Percentiles rank a stretch among this genome's conserved stretches.
Evolutionary conservation across 257 asterid species (phyloP).

Genomic region (Nicotiana attenuata): DNA sequence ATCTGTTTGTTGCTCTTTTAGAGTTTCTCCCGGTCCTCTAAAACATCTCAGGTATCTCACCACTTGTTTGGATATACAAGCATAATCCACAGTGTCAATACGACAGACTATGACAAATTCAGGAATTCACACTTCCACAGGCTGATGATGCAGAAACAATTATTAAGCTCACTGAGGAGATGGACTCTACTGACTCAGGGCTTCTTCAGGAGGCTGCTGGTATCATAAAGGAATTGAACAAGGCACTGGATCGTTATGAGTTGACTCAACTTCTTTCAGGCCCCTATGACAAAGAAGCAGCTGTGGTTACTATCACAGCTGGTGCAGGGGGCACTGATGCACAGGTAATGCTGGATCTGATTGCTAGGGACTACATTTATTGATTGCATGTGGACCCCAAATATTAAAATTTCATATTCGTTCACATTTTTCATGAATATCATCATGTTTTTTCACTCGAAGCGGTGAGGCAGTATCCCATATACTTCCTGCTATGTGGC

Average conservation of each 20-base stretch:
- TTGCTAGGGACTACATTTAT: neutral
- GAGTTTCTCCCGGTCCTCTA: neutral
- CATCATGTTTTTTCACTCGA: neutral
- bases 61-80: neutral
- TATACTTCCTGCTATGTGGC: neutral
- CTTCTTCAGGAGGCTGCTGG: slow-evolving; percentile 82
- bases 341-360: slow-evolving; percentile 54
- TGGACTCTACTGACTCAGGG: slow-evolving; percentile 71
- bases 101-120: neutral
- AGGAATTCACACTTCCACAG: slow-evolving; percentile 12
- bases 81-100: neutral
- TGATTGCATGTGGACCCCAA: neutral
- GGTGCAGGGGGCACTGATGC: slow-evolving; percentile 99
- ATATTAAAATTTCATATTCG: neutral
- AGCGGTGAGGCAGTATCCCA: neutral
- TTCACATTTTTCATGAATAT: neutral
- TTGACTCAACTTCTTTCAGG: slow-evolving; percentile 91
- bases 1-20: neutral
- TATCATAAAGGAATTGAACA: slow-evolving; percentile 68
- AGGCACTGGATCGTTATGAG: slow-evolving; percentile 77
- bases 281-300: slow-evolving; percentile 95
- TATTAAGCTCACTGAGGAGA: slow-evolving; percentile 86
- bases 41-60: slow-evolving; percentile 11
- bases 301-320: slow-evolving; percentile 71
- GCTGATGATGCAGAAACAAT: slow-evolving; percentile 94